Evolutionary conservation across 306 rosid species (phyloP), one percentile per base, ranked within the genome.

Genomic region (Trifolium repens): DNA sequence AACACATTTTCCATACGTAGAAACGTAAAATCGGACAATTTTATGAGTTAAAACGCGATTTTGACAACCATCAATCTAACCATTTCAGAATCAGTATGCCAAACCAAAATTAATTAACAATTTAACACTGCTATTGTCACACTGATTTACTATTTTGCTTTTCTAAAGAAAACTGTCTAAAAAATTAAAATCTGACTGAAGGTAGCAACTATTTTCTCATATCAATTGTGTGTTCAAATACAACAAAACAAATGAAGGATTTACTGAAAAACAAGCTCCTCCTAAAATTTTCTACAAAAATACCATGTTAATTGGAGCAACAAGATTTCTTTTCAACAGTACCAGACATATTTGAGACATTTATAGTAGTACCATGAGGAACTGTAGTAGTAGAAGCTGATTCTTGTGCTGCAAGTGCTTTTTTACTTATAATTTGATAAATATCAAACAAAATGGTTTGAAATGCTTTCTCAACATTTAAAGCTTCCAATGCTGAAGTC

Each of bases 381-480:
- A 87, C 60, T 43, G 73, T 88, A 57, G 87, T 55, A 32, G 87
- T 32, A 34, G 79, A 58, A 63, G 85, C 84, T 35, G 89, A 87
- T 42, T 88, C 89, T 32, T 87, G 93, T 26, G 96, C 90, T 62
- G 96, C 96, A 10, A 91, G 67, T 9, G 96, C 96, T 78, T 88
- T 88, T 82, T 79, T 91, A 84, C 93, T 91, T 22, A 88, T 82
- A 46, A 87, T 82, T 57, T 88, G 90, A 69, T 88, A 87, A 8
- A 88, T 91, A 64, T 91, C 93, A 76, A 75, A 73, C 89, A 91
- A 80, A 69, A 91, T 85, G 62, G 85, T 87, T 68, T 88, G 96
- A 71, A 91, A 91, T 17, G 96, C 96, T 71, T 91, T 88, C 79
- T 91, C 96, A 26, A 87, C 88, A 73, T 89, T 85, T 4, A 65